phyloP scores from a whole-genome alignment of 2,329 filamentous ascomycete species.

The Cladosporium sp. region DNA sequence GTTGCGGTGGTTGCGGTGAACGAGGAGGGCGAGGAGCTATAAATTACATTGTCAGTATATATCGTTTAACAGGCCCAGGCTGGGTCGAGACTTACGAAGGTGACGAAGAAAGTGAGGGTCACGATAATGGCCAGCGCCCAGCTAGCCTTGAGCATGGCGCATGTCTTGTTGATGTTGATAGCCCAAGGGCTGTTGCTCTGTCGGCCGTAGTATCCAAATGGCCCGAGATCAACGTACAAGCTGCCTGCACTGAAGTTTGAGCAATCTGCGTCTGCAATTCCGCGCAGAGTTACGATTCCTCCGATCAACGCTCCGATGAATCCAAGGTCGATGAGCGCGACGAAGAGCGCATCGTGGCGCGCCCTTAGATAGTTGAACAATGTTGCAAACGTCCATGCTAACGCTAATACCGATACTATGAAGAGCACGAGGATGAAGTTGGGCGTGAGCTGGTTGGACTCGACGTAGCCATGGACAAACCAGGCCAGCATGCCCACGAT shows the following conservation, averaged over 20 bases:
- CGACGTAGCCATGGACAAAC: slow-evolving; percentile 58
- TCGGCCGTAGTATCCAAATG: slow-evolving; percentile 23
- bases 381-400: slow-evolving; percentile 59
- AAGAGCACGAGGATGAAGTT: slow-evolving; percentile 60
- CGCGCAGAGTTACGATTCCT: slow-evolving; percentile 50
- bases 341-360: slow-evolving; percentile 55
- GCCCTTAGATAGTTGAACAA: slow-evolving; percentile 57
- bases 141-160: slow-evolving; percentile 84
- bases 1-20: slow-evolving; percentile 42
- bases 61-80: background rate
- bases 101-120: slow-evolving; percentile 72
- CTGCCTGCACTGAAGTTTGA: slow-evolving; percentile 27
- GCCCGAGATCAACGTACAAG: slow-evolving; percentile 44
- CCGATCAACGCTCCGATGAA: slow-evolving; percentile 86
- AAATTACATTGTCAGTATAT: background rate
- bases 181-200: slow-evolving; percentile 43
- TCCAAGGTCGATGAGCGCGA: slow-evolving; percentile 68
- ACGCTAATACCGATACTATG: slow-evolving; percentile 59
- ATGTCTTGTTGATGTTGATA: slow-evolving; percentile 66
- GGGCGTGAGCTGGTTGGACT: slow-evolving; percentile 55
- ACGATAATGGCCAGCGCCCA: slow-evolving; percentile 93
- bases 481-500: slow-evolving; percentile 61
- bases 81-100: slow-evolving; percentile 50
- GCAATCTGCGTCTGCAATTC: slow-evolving; percentile 63
- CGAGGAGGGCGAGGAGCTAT: slow-evolving; percentile 59